phyloP scores from a whole-genome alignment of 2,329 filamentous ascomycete species.

The Arthrobotrys pseudoclavata region DNA sequence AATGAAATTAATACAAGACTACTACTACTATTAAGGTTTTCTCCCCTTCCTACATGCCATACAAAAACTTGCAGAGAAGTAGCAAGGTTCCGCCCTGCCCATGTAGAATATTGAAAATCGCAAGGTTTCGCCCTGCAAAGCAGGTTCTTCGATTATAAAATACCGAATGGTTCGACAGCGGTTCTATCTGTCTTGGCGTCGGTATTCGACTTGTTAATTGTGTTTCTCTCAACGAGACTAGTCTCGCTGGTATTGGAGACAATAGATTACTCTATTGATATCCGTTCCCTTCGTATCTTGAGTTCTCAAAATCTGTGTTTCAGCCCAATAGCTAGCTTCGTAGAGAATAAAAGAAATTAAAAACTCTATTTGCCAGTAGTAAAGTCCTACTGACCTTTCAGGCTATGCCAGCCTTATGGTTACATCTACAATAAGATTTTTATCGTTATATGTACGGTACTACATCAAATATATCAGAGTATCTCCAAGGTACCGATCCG shows the following conservation, averaged over 20 bases:
- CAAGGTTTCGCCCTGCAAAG: constrained; percentile 60
- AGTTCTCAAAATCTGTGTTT: not conserved
- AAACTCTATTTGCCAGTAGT: not conserved
- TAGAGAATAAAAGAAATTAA: not conserved
- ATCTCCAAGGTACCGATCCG: no score
- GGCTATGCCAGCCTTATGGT: not conserved
- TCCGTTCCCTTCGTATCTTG: constrained; percentile 6
- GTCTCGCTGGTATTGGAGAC: constrained; percentile 4
- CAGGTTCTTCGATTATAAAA: constrained; percentile 35
- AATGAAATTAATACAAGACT: constrained; percentile 33
- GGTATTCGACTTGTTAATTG: not conserved
- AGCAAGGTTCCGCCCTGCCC: constrained; percentile 60
- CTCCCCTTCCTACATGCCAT: constrained; percentile 20
- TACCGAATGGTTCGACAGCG: constrained; percentile 15
- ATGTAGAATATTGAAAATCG: constrained; percentile 60
- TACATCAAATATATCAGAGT: no score
- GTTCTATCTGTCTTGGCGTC: constrained; percentile 23
- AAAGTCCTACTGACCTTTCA: no score
- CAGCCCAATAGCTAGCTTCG: not conserved
- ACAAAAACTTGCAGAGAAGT: constrained; percentile 58
- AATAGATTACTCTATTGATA: constrained; percentile 27
- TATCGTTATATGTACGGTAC: not conserved
- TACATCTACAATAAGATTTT: not conserved
- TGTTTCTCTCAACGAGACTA: not conserved
- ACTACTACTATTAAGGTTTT: constrained; percentile 35